Base-by-base conservation (phyloP, 768 basidiomycete species). In the Zangia roseola region DNA sequence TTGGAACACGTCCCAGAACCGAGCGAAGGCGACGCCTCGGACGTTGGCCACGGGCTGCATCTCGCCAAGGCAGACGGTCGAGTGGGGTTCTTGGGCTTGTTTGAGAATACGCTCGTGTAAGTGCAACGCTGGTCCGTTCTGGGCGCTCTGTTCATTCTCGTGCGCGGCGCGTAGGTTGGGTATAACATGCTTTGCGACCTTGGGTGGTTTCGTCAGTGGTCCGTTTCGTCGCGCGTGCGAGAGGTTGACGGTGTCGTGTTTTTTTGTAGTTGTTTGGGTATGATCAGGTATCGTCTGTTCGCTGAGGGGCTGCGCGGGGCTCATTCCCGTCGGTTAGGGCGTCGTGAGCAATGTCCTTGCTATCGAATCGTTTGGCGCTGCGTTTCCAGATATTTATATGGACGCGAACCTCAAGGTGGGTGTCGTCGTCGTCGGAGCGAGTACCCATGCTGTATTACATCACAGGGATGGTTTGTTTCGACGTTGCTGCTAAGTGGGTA, bases 381-480 rank as follows among this genome's bases (percentile, higher is more conserved):
- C 62, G 23, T 67, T 69, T 48, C 65, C 65, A 20, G 56, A 52
- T 6, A 62, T 67, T 13, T 67, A 67, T 47, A 60, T 44, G 64
- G 28, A 67, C 44, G 42, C 56, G 16, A 44, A 16, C 21, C 59
- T 69, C 40, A 64, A 67, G 53, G 65, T 64, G 31, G 45, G 36
- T 1, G 30, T 31, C 3, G 30, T 14, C 30, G 6, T 3, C 13
- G 30, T 14, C 10, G 30, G 26, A 3, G 28, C 12, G 28, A n/a
- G n/a, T n/a, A n/a, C n/a, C n/a, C n/a, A n/a, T n/a, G n/a, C n/a
- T n/a, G n/a, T n/a, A n/a, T n/a, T n/a, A n/a, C n/a, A n/a, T n/a
- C n/a, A n/a, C n/a, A 67, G 65, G 67, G 65, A n/a, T 67, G 65
- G 65, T 61, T 67, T 19, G 58, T 67, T 26, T 67, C 65, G 12